These are phyloP conservation scores for Petunia secreta DNA, from an alignment of 257 asterid genomes.

Conservation along the genomic window DNA sequence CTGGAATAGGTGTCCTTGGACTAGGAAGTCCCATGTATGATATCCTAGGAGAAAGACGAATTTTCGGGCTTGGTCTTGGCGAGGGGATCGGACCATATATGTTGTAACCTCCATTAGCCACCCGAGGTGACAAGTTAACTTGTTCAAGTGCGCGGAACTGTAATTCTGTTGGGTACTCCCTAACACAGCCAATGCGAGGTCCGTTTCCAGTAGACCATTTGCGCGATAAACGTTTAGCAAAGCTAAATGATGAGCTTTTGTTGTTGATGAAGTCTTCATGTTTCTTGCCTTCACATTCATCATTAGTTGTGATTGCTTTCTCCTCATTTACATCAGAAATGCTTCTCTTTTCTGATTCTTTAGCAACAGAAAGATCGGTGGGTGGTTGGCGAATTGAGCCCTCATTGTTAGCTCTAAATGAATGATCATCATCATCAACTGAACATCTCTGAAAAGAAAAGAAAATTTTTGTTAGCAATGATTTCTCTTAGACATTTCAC, in stretches of 20 bases:
- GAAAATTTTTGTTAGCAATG: conserved; percentile 25
- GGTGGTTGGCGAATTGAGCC: conserved; percentile 30
- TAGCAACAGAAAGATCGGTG: conserved; percentile 26
- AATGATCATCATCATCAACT: conserved; percentile 70
- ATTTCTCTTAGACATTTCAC: not conserved
- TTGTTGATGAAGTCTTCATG: conserved; percentile 24
- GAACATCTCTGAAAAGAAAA: conserved; percentile 68
- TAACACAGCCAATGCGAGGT: conserved; percentile 88
- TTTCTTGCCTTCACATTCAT: conserved; percentile 34
- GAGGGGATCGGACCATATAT: conserved; percentile 90
- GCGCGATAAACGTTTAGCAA: conserved; percentile 69
- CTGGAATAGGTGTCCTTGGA: conserved; percentile 73
- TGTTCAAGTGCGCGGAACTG: conserved; percentile 89
- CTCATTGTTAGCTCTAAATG: conserved; percentile 36
- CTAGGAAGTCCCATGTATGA: conserved; percentile 89
- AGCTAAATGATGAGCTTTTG: conserved; percentile 32
- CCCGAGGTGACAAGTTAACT: conserved; percentile 86
- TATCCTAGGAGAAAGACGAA: conserved; percentile 81
- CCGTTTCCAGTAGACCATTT: conserved; percentile 93
- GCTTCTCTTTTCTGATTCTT: conserved; percentile 34
- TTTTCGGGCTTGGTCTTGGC: conserved; percentile 89
- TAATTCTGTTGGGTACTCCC: conserved; percentile 83
- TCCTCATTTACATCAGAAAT: conserved; percentile 29
- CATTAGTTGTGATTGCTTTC: not conserved
- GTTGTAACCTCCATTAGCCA: conserved; percentile 46